Conservation (phyloP, 768 basidiomycete species). For the Termitomyces sp. region DNA sequence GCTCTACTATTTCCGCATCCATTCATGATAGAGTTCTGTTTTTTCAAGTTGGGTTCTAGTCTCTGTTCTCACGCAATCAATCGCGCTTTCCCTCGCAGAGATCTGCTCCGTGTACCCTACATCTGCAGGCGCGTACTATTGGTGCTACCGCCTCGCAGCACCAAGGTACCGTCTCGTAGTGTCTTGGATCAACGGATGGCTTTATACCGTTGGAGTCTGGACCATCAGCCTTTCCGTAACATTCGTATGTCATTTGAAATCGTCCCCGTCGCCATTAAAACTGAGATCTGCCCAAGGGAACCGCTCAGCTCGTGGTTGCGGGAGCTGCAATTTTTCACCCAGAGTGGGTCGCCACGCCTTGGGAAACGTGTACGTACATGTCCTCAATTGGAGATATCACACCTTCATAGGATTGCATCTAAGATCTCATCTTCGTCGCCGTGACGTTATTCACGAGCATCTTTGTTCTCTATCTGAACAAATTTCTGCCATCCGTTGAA, state of each 20-base stretch:
- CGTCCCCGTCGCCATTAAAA: neutral
- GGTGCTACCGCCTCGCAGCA: conserved; percentile 57
- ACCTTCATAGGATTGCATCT: neutral
- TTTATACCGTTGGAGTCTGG: conserved; percentile 66
- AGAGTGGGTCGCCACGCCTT: conserved; percentile 50
- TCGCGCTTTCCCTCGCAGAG: conserved; percentile 53
- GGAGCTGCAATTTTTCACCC: conserved; percentile 54
- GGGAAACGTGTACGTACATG: conserved; percentile 50
- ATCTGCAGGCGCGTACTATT: conserved; percentile 60
- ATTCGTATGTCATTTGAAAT: conserved; percentile 34
- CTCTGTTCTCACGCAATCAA: conserved; percentile 38
- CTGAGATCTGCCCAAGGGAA: neutral
- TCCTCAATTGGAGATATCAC: neutral
- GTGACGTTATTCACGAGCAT: conserved; percentile 41
- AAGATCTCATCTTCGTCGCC: conserved; percentile 54
- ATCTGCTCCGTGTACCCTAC: conserved; percentile 59
- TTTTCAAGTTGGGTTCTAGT: conserved; percentile 45
- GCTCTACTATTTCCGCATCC: neutral
- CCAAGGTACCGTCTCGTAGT: conserved; percentile 44
- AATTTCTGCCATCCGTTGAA: conserved; percentile 43
- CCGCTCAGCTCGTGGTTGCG: conserved; percentile 52
- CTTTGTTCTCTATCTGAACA: conserved; percentile 55
- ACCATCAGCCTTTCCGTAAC: conserved; percentile 62
- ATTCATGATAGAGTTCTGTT: neutral
- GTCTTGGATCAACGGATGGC: conserved; percentile 68